Evolutionary conservation across 352 stramenopile species (phyloP).

Genomic region (Phytophthora colocasiae): DNA sequence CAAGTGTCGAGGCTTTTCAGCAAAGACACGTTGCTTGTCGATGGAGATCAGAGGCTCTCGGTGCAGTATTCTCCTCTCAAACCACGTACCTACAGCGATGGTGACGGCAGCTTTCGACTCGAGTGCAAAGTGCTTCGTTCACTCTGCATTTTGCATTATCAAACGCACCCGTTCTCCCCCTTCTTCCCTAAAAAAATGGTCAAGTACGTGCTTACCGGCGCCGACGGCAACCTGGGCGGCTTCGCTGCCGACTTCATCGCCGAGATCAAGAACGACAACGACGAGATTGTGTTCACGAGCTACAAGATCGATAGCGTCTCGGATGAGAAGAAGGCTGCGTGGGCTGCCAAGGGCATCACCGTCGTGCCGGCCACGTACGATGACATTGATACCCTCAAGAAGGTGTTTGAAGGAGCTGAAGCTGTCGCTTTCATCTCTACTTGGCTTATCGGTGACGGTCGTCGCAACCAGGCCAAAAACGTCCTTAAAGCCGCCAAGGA

Average conservation of each 20-base stretch:
- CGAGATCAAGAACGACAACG: constrained; percentile 28
- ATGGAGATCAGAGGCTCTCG: constrained; percentile 9
- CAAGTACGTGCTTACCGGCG: constrained; percentile 40
- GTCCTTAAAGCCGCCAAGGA: constrained; percentile 26
- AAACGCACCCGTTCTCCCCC: constrained; percentile 6
- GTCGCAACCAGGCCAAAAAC: constrained; percentile 30
- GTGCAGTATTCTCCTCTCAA: constrained; percentile 2
- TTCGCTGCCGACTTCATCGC: constrained; percentile 31
- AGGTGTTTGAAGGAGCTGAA: constrained; percentile 32
- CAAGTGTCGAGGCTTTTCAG: constrained; percentile 13
- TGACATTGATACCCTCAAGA: constrained; percentile 32
- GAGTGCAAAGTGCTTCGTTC: neutral
- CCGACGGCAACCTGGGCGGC: constrained; percentile 36
- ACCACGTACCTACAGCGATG: neutral
- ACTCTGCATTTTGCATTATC: constrained; percentile 25
- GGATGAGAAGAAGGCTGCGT: constrained; percentile 12
- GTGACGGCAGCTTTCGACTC: no score
- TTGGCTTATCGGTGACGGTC: constrained; percentile 37
- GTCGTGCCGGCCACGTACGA: constrained; percentile 30
- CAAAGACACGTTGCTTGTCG: constrained; percentile 27
- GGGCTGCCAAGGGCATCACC: constrained; percentile 21
- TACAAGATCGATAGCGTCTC: constrained; percentile 33
- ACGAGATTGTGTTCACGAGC: constrained; percentile 35
- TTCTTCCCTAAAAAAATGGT: constrained; percentile 17
- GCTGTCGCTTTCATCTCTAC: constrained; percentile 36